These are phyloP conservation scores for Reticulomyxa filosa DNA, from an alignment of 78 protist species.

Conservation along the genomic window DNA sequence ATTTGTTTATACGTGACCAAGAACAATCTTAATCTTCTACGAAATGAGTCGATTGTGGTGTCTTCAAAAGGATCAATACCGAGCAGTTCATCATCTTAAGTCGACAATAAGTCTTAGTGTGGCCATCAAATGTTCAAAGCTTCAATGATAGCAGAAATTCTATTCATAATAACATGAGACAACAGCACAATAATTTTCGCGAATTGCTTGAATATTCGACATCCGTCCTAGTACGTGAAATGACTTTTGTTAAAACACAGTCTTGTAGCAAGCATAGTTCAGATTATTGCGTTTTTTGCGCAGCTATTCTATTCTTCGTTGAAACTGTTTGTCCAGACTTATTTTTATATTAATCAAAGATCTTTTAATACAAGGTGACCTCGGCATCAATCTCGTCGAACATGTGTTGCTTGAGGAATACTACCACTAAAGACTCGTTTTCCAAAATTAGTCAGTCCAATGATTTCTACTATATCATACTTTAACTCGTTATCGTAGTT, in stretches of 20 bases:
- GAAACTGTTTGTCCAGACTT: neutral
- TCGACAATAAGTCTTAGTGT: no score
- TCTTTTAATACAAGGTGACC: neutral
- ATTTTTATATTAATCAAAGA: neutral
- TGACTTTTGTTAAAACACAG: neutral
- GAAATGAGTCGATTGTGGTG: neutral
- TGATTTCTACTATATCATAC: neutral
- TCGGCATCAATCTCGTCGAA: constrained; percentile 13
- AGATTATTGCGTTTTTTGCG: no score
- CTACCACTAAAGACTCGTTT: neutral
- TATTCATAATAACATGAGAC: neutral
- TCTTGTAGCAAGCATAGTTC: neutral
- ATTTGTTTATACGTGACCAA: no score
- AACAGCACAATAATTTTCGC: neutral
- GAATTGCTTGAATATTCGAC: neutral
- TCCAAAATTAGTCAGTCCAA: neutral
- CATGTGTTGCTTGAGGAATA: neutral
- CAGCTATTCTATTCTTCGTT: no score
- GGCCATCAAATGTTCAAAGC: no score
- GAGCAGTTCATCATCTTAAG: no score
- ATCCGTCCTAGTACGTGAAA: neutral
- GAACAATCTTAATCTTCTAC: no score
- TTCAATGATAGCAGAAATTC: no score
- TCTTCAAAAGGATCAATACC: neutral
- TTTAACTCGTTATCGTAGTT: neutral